Evolutionary conservation across 2,329 filamentous ascomycete genomes (phyloP).

Genomic region (Pseudogymnoascus destructans): DNA sequence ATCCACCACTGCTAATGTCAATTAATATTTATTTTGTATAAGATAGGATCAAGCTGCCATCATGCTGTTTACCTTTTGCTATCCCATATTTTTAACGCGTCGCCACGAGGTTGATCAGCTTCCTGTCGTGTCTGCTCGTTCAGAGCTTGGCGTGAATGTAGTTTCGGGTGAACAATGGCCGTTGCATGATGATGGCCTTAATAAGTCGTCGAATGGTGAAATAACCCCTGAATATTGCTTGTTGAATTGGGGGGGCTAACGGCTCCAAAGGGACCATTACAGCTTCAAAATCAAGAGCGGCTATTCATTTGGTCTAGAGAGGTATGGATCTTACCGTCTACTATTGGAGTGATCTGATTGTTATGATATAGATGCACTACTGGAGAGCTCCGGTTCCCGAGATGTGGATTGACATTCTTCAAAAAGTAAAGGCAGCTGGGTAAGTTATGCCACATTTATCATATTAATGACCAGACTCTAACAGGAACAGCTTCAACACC

Average conservation of each 20-base stretch:
- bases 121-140: neutral
- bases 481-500: slow-evolving; percentile 30
- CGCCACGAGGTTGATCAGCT: neutral
- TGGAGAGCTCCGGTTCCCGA: slow-evolving; percentile 37
- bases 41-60: neutral
- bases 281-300: slow-evolving; percentile 37
- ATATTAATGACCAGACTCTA: neutral
- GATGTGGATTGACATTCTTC: slow-evolving; percentile 37
- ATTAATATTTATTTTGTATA: slow-evolving; percentile 1
- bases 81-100: neutral
- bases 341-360: neutral
- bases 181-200: slow-evolving; percentile 35
- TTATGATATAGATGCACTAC: slow-evolving; percentile 32
- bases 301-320: slow-evolving; percentile 41
- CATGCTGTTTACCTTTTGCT: slow-evolving; percentile 1
- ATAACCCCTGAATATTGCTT: neutral
- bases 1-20: slow-evolving; percentile 4
- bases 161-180: slow-evolving; percentile 29
- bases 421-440: slow-evolving; percentile 37
- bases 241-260: neutral
- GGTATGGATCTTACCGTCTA: slow-evolving; percentile 6
- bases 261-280: slow-evolving; percentile 34
- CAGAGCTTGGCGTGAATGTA: neutral
- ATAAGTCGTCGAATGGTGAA: slow-evolving; percentile 33
- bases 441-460: neutral